Evolutionary conservation across 495 filamentous ascomycete genomes (phyloP).

Genomic region (Rostrohypoxylon terebratum): DNA sequence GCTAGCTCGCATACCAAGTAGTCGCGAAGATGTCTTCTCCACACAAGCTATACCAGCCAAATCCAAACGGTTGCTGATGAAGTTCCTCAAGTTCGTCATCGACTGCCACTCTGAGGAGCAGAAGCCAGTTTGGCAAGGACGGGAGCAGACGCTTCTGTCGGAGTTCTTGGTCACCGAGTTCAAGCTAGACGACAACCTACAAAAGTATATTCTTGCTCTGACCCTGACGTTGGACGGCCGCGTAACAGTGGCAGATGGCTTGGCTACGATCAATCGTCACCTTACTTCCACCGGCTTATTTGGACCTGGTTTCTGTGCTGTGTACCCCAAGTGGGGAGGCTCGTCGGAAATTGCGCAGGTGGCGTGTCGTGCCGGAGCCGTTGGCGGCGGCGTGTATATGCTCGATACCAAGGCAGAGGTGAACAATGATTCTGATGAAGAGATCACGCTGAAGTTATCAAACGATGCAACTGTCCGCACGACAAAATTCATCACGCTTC

Average conservation of each 20-base stretch:
- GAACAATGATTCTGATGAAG: slow-evolving; percentile 22
- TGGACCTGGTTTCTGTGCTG: slow-evolving; percentile 85
- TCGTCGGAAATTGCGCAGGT: slow-evolving; percentile 93
- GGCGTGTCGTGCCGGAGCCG: slow-evolving; percentile 89
- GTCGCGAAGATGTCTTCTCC: slow-evolving; percentile 87
- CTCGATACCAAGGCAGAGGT: slow-evolving; percentile 65
- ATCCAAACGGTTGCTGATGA: slow-evolving; percentile 86
- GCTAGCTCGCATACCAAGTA: slow-evolving; percentile 78
- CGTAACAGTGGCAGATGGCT: slow-evolving; percentile 68
- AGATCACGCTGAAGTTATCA: slow-evolving; percentile 65
- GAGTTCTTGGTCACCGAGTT: slow-evolving; percentile 77
- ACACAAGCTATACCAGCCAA: slow-evolving; percentile 76
- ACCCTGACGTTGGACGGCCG: slow-evolving; percentile 74
- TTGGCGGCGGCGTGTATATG: slow-evolving; percentile 92
- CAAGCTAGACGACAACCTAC: slow-evolving; percentile 75
- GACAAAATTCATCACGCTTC: slow-evolving; percentile 64
- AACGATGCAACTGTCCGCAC: slow-evolving; percentile 71
- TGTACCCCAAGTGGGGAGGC: slow-evolving; percentile 93
- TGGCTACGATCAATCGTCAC: slow-evolving; percentile 82
- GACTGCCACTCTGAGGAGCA: slow-evolving; percentile 69
- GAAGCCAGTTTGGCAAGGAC: slow-evolving; percentile 60
- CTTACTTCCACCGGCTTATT: slow-evolving; percentile 87
- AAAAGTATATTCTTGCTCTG: slow-evolving; percentile 79
- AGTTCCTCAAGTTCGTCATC: slow-evolving; percentile 82
- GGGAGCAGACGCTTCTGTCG: slow-evolving; percentile 64